phyloP scores from a whole-genome alignment of 805 yeast genomes.

The Nakazawaea ishiwadae region DNA sequence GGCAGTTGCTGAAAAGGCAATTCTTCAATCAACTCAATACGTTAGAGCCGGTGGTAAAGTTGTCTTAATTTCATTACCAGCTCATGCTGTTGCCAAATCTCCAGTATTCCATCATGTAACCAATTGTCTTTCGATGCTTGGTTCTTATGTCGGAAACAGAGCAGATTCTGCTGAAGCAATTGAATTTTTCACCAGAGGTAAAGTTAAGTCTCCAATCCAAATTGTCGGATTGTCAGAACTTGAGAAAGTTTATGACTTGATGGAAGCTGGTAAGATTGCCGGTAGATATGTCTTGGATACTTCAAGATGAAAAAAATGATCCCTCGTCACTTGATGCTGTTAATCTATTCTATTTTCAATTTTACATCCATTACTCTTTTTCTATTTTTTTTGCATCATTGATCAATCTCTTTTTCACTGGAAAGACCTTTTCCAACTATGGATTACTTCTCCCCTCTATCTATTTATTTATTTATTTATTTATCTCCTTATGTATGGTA shows the following conservation, averaged over 20 bases:
- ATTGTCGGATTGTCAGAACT: slow-evolving; percentile 72
- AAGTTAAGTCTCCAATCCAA: slow-evolving; percentile 37
- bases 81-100: slow-evolving; percentile 59
- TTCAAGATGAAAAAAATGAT: slow-evolving; percentile 43
- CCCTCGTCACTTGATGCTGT: too few relatives aligned
- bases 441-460: not conserved
- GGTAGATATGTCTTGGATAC: slow-evolving; percentile 91
- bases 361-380: not conserved
- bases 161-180: slow-evolving; percentile 50
- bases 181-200: slow-evolving; percentile 12
- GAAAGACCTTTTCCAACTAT: too few relatives aligned
- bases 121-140: slow-evolving; percentile 58
- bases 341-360: too few relatives aligned
- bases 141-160: slow-evolving; percentile 78
- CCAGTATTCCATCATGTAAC: slow-evolving; percentile 62
- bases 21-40: slow-evolving; percentile 54
- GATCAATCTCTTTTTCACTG: too few relatives aligned
- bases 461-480: too few relatives aligned
- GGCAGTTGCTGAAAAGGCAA: slow-evolving; percentile 68
- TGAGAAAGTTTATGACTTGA: slow-evolving; percentile 63
- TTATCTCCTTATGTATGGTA: not conserved
- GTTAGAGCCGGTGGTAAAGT: slow-evolving; percentile 67
- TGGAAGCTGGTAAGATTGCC: slow-evolving; percentile 80
- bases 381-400: too few relatives aligned
- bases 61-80: slow-evolving; percentile 50